Conservation (phyloP, 768 basidiomycete species). For the Nidularia pulvinata region DNA sequence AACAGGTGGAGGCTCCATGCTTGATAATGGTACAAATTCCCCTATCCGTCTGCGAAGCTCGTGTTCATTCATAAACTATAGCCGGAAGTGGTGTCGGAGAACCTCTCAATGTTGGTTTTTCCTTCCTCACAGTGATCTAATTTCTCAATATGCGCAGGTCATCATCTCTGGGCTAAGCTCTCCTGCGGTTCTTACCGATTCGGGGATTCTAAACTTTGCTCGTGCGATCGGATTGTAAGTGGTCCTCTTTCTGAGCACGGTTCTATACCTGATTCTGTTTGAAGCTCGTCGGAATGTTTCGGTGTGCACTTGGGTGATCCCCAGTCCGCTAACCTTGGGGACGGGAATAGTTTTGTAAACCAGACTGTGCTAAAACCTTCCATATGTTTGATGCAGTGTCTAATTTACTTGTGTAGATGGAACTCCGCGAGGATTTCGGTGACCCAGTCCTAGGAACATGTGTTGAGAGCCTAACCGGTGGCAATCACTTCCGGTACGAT, state of each 20-base stretch:
- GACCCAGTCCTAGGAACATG: slow-evolving; percentile 68
- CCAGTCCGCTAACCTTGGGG: slow-evolving; percentile 78
- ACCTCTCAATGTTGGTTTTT: slow-evolving; percentile 69
- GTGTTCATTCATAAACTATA: slow-evolving; percentile 4
- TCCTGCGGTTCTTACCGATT: slow-evolving; percentile 49
- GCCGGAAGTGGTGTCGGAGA: slow-evolving; percentile 51
- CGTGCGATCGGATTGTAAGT: slow-evolving; percentile 62
- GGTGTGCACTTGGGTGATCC: slow-evolving; percentile 68
- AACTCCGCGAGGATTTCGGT: slow-evolving; percentile 77
- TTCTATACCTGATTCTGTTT: slow-evolving; percentile 11
- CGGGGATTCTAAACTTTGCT: slow-evolving; percentile 59
- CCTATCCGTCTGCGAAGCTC: neutral
- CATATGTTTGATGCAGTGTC: no score
- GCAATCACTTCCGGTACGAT: slow-evolving; percentile 77
- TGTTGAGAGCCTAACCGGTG: slow-evolving; percentile 75
- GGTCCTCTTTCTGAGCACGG: slow-evolving; percentile 17
- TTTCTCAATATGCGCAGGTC: slow-evolving; percentile 26
- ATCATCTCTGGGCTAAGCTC: slow-evolving; percentile 70
- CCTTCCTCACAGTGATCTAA: slow-evolving; percentile 15
- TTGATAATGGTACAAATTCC: slow-evolving; percentile 45
- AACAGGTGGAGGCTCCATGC: slow-evolving; percentile 58
- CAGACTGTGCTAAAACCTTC: slow-evolving; percentile 41
- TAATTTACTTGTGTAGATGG: slow-evolving; percentile 36
- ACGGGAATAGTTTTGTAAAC: slow-evolving; percentile 64
- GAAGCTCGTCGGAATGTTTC: slow-evolving; percentile 59